phyloP scores from a whole-genome alignment of 768 basidiomycete genomes.

The Boletus tylopilopsis region DNA sequence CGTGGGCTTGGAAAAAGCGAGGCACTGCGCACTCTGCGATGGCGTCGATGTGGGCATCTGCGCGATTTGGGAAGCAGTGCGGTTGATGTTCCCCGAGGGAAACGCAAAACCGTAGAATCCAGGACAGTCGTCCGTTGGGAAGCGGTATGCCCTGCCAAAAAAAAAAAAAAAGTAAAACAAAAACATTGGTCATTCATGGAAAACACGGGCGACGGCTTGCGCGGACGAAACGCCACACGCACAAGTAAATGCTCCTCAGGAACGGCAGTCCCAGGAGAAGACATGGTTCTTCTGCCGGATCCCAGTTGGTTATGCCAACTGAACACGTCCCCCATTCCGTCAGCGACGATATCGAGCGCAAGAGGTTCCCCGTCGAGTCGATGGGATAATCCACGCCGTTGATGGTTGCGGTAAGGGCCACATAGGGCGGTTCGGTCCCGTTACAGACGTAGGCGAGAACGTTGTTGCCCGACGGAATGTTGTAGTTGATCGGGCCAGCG shows the following conservation, averaged over 20 bases:
- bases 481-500: slow-evolving; percentile 14
- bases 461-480: not conserved
- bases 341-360: slow-evolving; percentile 7
- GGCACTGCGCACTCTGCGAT: slow-evolving; percentile 12
- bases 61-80: slow-evolving; percentile 16
- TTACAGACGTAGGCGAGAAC: slow-evolving; percentile 21
- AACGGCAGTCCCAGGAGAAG: slow-evolving; percentile 14
- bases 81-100: slow-evolving; percentile 22
- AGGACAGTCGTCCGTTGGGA: slow-evolving; percentile 25
- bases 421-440: slow-evolving; percentile 10
- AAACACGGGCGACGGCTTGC: not conserved
- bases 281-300: not conserved
- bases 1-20: slow-evolving; percentile 11
- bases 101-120: slow-evolving; percentile 28
- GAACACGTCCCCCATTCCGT: slow-evolving; percentile 10
- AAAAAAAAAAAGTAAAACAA: no score
- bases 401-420: slow-evolving; percentile 20
- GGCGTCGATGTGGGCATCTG: slow-evolving; percentile 21
- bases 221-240: not conserved
- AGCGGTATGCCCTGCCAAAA: slow-evolving; percentile 24
- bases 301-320: slow-evolving; percentile 2
- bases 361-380: slow-evolving; percentile 16
- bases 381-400: slow-evolving; percentile 27
- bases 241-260: slow-evolving; percentile 17
- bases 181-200: no score